Base-by-base conservation (phyloP, 345 rosid species). In the Limnanthes douglasii region DNA sequence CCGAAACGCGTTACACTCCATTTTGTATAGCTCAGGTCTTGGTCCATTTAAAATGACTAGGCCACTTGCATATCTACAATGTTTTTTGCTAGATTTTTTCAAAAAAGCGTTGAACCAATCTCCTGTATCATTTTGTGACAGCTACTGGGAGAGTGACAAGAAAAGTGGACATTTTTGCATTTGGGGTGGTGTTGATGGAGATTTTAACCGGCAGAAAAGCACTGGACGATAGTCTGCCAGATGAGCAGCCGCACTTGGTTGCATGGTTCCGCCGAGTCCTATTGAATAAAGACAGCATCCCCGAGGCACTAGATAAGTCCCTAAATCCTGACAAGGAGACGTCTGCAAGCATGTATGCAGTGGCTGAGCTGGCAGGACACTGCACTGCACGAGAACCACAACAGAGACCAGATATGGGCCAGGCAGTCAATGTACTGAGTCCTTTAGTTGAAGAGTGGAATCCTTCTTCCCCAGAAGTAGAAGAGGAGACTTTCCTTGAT, bases 121-220 rank as follows among this genome's bases (percentile, higher is more conserved):
- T n/a, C n/a, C n/a, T n/a, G n/a, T n/a, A n/a, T 12, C 3, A n/a
- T 31, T 16, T 41, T 15, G 21, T 41, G 41, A 35, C 74, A 86
- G 96, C 86, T 12, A 86, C 96, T 3, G 96, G 96, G 39, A 66
- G 94, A 61, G 96, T 86, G 40, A 78, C 96, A 1, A 86, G 78
- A 3, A 86, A 81, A 50, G 86, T 81, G 15, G 96, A 86, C 45
- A 79, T 86, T 1, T 86, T 63, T 39, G 94, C 92, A 36, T 86
- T 72, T 45, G 96, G 96, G 15, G 96, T 75, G 15, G 75, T 86
- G 19, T 62, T 86, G 37, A 81, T 81, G 96, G 96, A 86, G 62
- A 52, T 82, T n/a, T 46, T 86, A 18, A 72, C 96, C 0, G 94
- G 96, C 22, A 62, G 94, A 62, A 77, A 73, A 69, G 82, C 94